Conservation (phyloP, 371 early-diverging fungal genomes). For the Mucor mucedo region DNA sequence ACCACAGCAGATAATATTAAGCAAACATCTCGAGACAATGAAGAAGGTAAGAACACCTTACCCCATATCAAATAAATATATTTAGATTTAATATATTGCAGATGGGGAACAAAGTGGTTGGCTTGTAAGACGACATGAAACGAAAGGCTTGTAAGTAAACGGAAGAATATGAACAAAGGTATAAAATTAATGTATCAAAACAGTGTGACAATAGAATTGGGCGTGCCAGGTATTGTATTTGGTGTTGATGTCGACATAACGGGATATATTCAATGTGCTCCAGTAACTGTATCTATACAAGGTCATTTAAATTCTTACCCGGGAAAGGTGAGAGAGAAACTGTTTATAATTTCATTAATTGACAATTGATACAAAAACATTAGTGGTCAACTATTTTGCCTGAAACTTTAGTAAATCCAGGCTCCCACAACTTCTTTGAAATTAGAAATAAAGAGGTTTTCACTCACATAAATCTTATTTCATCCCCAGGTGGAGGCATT, state of each 20-base stretch:
- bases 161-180: background rate
- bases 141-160: background rate
- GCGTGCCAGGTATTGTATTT: background rate
- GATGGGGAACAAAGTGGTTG: slow-evolving; percentile 13
- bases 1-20: background rate
- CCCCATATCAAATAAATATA: background rate
- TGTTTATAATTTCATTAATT: background rate
- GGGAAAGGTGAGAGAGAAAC: slow-evolving; percentile 1
- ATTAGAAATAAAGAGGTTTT: background rate
- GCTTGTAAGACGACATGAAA: slow-evolving; percentile 12
- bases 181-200: background rate
- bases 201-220: slow-evolving; percentile 6
- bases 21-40: background rate
- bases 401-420: background rate
- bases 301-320: background rate
- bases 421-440: slow-evolving; percentile 15
- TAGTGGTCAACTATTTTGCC: slow-evolving; percentile 4
- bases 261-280: slow-evolving; percentile 14
- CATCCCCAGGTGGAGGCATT: slow-evolving; percentile 8
- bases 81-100: background rate
- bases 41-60: background rate
- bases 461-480: background rate
- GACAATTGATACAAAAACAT: no score
- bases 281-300: background rate
- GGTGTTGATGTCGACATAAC: slow-evolving; percentile 7